A percentile compares a stretch with the other conserved stretches of the same genome.
Evolutionary conservation across 2,329 filamentous ascomycete species (phyloP).

Genomic region (Claviceps africana): DNA sequence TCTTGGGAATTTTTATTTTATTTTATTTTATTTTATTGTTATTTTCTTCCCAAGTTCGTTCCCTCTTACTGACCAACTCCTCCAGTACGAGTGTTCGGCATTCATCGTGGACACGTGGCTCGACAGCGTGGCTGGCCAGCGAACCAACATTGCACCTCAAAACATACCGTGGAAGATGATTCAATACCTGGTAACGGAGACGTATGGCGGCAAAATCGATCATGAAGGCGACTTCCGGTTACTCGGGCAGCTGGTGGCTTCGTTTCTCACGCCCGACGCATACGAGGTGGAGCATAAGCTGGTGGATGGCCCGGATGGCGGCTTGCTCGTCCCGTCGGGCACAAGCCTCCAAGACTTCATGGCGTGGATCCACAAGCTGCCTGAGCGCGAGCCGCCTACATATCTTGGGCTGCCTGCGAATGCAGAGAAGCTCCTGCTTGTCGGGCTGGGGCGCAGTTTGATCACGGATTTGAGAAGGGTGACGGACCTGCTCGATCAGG

Average conservation of each 20-base stretch:
- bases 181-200: slow-evolving; percentile 77
- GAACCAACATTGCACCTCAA: slow-evolving; percentile 82
- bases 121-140: slow-evolving; percentile 64
- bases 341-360: slow-evolving; percentile 78
- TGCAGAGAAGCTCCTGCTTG: slow-evolving; percentile 86
- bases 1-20: no score
- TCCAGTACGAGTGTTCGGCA: slow-evolving; percentile 86
- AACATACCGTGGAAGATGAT: slow-evolving; percentile 98
- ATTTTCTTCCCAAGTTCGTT: not conserved
- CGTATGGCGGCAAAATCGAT: slow-evolving; percentile 96
- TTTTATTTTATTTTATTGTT: not conserved
- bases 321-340: slow-evolving; percentile 61
- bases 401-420: slow-evolving; percentile 90
- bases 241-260: slow-evolving; percentile 58
- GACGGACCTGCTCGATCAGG: slow-evolving; percentile 79
- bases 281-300: slow-evolving; percentile 90
- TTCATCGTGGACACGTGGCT: slow-evolving; percentile 95
- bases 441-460: slow-evolving; percentile 75
- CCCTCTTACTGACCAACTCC: not conserved
- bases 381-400: slow-evolving; percentile 89
- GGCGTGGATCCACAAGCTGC: slow-evolving; percentile 79
- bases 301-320: slow-evolving; percentile 51
- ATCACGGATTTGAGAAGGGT: slow-evolving; percentile 74
- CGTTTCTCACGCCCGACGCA: slow-evolving; percentile 70
- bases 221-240: slow-evolving; percentile 70